phyloP scores from a whole-genome alignment of 495 filamentous ascomycete species.

The Neurospora hispaniola region DNA sequence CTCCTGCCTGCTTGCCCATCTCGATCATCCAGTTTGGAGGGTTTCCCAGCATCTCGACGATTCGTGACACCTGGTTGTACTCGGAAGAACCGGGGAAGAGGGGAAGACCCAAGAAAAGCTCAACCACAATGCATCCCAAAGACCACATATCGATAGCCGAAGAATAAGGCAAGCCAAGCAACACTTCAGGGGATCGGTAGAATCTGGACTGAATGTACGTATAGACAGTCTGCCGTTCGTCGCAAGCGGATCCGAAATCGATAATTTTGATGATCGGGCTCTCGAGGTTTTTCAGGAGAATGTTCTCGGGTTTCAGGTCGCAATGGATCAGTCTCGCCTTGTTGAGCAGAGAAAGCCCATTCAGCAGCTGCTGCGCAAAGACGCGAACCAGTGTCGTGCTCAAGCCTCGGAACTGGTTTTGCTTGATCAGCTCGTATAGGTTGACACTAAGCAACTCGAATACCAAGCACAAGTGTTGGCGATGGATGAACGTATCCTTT shows the following conservation, averaged over 20 bases:
- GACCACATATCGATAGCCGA: conserved; percentile 99
- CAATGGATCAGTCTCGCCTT: conserved; percentile 98
- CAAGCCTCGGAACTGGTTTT: conserved; percentile 96
- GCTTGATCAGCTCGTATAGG: conserved; percentile 97
- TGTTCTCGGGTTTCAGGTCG: conserved; percentile 98
- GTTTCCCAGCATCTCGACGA: conserved; percentile 96
- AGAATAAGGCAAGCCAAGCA: conserved; percentile 90
- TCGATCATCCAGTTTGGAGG: conserved; percentile 99
- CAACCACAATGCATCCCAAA: conserved; percentile 95
- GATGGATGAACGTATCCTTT: conserved; percentile 97
- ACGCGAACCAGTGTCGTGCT: conserved; percentile 97
- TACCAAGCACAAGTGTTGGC: conserved; percentile 93
- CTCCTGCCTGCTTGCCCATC: conserved; percentile 94
- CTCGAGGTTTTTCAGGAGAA: conserved; percentile 94
- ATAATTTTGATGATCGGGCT: conserved; percentile 99
- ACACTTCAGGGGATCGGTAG: conserved; percentile 93
- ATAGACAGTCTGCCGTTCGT: conserved; percentile 97
- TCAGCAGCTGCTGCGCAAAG: conserved; percentile 94
- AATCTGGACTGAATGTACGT: conserved; percentile 99
- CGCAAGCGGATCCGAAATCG: conserved; percentile 97
- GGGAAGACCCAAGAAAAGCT: conserved; percentile 90
- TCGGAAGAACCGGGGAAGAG: conserved; percentile 97
- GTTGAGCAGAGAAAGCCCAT: conserved; percentile 83
- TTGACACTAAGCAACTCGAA: conserved; percentile 98
- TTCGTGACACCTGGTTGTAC: conserved; percentile 95